A percentile compares a stretch with the other conserved stretches of the same genome.
phyloP scores from a whole-genome alignment of 75 land plant species.

The Selaginella moellendorffii region DNA sequence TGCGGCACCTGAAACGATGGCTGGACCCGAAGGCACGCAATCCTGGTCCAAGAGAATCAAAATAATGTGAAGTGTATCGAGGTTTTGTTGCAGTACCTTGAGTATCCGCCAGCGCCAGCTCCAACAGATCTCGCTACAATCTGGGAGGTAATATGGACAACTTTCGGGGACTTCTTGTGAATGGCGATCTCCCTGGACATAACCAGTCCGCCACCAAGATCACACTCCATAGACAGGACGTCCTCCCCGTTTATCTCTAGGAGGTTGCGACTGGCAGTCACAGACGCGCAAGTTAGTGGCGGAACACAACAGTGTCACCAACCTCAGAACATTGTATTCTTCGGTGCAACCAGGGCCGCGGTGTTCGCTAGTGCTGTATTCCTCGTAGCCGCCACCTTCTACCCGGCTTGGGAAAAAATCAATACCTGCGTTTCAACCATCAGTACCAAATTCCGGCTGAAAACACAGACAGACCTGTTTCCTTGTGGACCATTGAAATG shows the following conservation, averaged over 20 bases:
- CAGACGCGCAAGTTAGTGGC: background rate
- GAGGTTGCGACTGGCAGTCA: background rate
- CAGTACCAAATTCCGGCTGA: background rate
- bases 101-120: constrained; percentile 97
- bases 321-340: no score
- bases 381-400: constrained; percentile 70
- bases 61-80: no score
- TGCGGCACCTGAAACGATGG: constrained; percentile 56
- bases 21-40: constrained; percentile 75
- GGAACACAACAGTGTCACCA: no score
- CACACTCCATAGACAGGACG: constrained; percentile 42
- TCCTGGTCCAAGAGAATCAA: constrained; percentile 26
- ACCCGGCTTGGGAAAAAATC: constrained; percentile 69
- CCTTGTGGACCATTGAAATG: constrained; percentile 67
- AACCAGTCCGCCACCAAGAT: constrained; percentile 72
- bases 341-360: constrained; percentile 66
- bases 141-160: constrained; percentile 38
- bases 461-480: no score
- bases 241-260: background rate
- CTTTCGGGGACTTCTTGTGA: constrained; percentile 30
- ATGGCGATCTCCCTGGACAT: constrained; percentile 39
- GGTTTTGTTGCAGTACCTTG: constrained; percentile 39
- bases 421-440: constrained; percentile 26
- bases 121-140: constrained; percentile 66
- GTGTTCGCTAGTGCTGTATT: constrained; percentile 55